A percentile compares a stretch with the other conserved stretches of the same genome.
phyloP scores from a whole-genome alignment of 192 early-diverging fungal species.

The Entomortierella chlamydospora region DNA sequence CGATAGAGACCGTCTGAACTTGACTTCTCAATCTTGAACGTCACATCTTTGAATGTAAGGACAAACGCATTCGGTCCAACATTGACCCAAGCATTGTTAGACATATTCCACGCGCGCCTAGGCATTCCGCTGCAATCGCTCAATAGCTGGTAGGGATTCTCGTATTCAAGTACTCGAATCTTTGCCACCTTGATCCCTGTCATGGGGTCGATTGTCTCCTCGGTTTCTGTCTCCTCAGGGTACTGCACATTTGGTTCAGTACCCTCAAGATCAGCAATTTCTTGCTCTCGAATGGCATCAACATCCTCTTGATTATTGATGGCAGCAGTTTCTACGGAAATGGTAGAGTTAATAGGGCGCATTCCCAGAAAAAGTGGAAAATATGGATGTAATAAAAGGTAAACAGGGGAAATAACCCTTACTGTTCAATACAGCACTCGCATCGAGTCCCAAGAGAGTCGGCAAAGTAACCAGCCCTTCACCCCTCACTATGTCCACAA shows the following conservation, averaged over 20 bases:
- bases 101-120: slow-evolving; percentile 11
- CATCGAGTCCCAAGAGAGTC: slow-evolving; percentile 83
- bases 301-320: slow-evolving; percentile 15
- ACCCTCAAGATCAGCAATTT: slow-evolving; percentile 40
- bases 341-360: too few species aligned
- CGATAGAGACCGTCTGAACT: slow-evolving; percentile 25
- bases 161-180: slow-evolving; percentile 63
- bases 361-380: too few species aligned
- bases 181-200: slow-evolving; percentile 23
- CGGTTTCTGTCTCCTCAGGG: slow-evolving; percentile 18
- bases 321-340: background rate
- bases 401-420: too few species aligned
- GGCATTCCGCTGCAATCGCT: slow-evolving; percentile 52
- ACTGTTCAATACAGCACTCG: slow-evolving; percentile 63
- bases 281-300: slow-evolving; percentile 19
- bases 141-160: slow-evolving; percentile 60
- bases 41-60: slow-evolving; percentile 29
- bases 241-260: background rate
- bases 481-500: slow-evolving; percentile 78
- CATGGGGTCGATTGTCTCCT: slow-evolving; percentile 7
- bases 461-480: slow-evolving; percentile 75
- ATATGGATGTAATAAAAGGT: too few species aligned
- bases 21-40: slow-evolving; percentile 37
- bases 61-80: slow-evolving; percentile 53
- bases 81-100: slow-evolving; percentile 59